Percentiles rank a stretch among this genome's conserved stretches.
Evolutionary conservation across 805 yeast genomes (phyloP).

Genomic region (Maudiozyma turicensis): DNA sequence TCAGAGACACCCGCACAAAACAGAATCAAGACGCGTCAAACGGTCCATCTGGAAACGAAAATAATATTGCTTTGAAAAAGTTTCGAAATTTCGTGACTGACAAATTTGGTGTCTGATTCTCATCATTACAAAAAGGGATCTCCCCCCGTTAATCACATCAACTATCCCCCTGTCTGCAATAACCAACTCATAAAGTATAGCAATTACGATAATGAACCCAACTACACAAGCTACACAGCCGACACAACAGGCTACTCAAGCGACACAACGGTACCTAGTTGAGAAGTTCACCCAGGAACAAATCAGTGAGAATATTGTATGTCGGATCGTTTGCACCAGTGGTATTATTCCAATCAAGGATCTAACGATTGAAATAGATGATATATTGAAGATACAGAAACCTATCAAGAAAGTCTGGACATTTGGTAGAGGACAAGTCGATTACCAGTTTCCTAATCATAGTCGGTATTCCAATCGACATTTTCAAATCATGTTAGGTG

Average conservation of each 20-base stretch:
- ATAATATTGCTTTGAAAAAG: too few species aligned
- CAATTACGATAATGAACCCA: too few species aligned
- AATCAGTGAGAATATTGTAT: conserved; percentile 35
- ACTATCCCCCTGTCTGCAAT: too few species aligned
- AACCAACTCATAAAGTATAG: too few species aligned
- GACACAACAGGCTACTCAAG: conserved; percentile 37
- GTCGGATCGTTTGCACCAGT: conserved; percentile 51
- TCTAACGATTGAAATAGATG: conserved; percentile 29
- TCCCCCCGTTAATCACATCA: too few species aligned
- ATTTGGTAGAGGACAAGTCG: conserved; percentile 62
- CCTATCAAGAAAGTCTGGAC: conserved; percentile 42
- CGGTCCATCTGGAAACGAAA: too few species aligned
- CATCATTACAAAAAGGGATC: too few species aligned
- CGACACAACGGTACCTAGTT: conserved; percentile 28
- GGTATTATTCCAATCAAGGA: conserved; percentile 44
- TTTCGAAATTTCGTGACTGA: too few species aligned
- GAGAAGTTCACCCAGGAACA: conserved; percentile 32
- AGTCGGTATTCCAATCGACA: conserved; percentile 69
- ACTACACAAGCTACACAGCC: conserved; percentile 30
- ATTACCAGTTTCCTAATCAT: conserved; percentile 50
- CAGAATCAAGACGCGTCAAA: too few species aligned
- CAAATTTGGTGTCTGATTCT: too few species aligned
- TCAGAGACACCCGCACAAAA: too few species aligned
- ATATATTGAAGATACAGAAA: conserved; percentile 17
- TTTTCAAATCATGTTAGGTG: conserved; percentile 58